A percentile compares a stretch with the other conserved stretches of the same genome.
phyloP scores from a whole-genome alignment of 2,329 filamentous ascomycete species.

The Aspergillus ustus region DNA sequence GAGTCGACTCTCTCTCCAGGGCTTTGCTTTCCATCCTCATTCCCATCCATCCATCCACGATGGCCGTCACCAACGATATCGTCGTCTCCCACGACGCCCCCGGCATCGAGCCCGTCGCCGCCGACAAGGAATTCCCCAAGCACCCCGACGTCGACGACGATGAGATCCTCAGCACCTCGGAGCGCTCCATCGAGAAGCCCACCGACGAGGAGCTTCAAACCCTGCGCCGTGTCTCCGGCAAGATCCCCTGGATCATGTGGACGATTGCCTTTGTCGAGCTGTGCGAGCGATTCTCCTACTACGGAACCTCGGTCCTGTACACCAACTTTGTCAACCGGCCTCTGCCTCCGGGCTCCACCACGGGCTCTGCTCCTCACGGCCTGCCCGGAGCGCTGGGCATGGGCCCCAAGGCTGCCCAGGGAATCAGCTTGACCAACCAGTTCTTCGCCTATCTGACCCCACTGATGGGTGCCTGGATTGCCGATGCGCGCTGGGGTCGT shows the following conservation, averaged over 20 bases:
- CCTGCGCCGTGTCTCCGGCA: slow-evolving; percentile 41
- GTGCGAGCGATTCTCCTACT: slow-evolving; percentile 79
- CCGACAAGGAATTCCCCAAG: slow-evolving; percentile 50
- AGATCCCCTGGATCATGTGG: slow-evolving; percentile 68
- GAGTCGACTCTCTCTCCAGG: not conserved
- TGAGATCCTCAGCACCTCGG: not conserved
- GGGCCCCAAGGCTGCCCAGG: slow-evolving; percentile 58
- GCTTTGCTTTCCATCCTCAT: not conserved
- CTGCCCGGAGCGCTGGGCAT: slow-evolving; percentile 60
- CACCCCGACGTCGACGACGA: not conserved
- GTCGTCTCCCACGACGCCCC: slow-evolving; percentile 17
- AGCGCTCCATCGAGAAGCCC: slow-evolving; percentile 21
- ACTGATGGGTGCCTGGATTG: slow-evolving; percentile 62
- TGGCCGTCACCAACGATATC: not conserved
- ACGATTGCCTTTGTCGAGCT: slow-evolving; percentile 74
- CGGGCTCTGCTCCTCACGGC: slow-evolving; percentile 32
- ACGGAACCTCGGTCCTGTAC: slow-evolving; percentile 61
- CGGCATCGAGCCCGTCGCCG: slow-evolving; percentile 46
- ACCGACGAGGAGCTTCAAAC: slow-evolving; percentile 40
- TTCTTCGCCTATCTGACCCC: slow-evolving; percentile 68
- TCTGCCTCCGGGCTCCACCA: slow-evolving; percentile 59
- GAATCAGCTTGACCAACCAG: slow-evolving; percentile 57
- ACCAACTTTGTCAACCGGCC: slow-evolving; percentile 64
- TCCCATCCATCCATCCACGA: not conserved
- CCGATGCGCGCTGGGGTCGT: slow-evolving; percentile 71